Conservation (phyloP, 371 early-diverging fungal species). For the Mortierella sp. region DNA sequence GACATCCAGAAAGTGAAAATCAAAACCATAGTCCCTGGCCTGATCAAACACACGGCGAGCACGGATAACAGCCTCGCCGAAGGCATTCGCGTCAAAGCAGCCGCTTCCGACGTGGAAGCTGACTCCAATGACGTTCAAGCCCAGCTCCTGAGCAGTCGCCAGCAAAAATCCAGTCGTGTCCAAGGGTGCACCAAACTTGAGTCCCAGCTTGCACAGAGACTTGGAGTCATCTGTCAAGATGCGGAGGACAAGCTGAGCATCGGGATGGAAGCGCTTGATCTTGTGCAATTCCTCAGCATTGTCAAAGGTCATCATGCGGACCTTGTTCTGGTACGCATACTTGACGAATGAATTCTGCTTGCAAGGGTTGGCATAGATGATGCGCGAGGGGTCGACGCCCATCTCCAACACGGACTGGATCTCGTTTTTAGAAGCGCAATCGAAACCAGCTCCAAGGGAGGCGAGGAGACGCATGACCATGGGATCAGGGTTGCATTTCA, state of each 20-base stretch:
- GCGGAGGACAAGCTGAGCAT: constrained; percentile 90
- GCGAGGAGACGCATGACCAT: constrained; percentile 87
- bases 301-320: constrained; percentile 97
- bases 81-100: constrained; percentile 91
- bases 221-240: constrained; percentile 96
- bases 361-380: constrained; percentile 99
- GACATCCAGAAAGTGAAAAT: constrained; percentile 88
- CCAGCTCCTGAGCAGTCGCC: constrained; percentile 81
- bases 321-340: constrained; percentile 80
- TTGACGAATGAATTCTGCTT: constrained; percentile 95
- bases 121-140: constrained; percentile 90
- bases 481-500: constrained; percentile 96
- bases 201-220: constrained; percentile 91
- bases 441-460: constrained; percentile 90
- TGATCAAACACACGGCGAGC: constrained; percentile 91
- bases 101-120: constrained; percentile 97
- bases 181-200: constrained; percentile 96
- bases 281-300: constrained; percentile 97
- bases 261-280: constrained; percentile 83
- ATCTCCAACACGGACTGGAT: constrained; percentile 84
- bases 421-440: constrained; percentile 92
- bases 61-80: constrained; percentile 88
- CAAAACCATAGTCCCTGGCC: constrained; percentile 79
- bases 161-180: constrained; percentile 77
- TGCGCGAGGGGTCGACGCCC: constrained; percentile 82